These are phyloP conservation scores for Eudorina sp. DNA, from an alignment of 139 green algal species.

Conservation along the genomic window DNA sequence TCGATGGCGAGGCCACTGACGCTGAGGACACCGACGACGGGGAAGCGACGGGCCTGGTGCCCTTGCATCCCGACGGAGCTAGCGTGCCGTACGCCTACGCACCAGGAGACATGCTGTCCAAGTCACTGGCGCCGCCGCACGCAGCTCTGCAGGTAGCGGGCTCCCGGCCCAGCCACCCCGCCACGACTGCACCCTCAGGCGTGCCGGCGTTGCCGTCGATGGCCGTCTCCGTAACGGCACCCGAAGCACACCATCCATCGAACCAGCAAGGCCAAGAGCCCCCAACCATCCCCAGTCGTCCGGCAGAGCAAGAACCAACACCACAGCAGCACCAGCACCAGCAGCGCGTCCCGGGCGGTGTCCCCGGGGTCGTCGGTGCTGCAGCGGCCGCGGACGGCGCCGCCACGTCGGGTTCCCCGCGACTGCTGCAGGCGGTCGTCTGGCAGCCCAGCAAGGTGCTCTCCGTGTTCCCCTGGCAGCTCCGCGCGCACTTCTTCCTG, in stretches of 20 bases:
- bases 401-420: neutral
- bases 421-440: constrained; percentile 39
- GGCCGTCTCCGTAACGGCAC: neutral
- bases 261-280: neutral
- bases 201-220: neutral
- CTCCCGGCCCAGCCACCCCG: neutral
- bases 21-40: neutral
- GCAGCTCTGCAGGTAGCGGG: neutral
- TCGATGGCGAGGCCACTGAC: neutral
- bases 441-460: constrained; percentile 46
- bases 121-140: neutral
- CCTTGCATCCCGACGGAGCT: neutral
- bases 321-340: constrained; percentile 13
- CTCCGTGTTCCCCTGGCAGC: constrained; percentile 46
- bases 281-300: too few relatives aligned
- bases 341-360: neutral
- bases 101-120: constrained; percentile 33
- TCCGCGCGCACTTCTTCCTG: constrained; percentile 45
- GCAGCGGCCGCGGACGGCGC: neutral
- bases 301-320: too few relatives aligned
- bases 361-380: neutral
- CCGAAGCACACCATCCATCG: neutral
- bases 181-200: neutral
- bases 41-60: neutral
- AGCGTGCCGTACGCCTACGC: constrained; percentile 37